Conservation (phyloP, 116 monocot species). For the Cymodocea nodosa region DNA sequence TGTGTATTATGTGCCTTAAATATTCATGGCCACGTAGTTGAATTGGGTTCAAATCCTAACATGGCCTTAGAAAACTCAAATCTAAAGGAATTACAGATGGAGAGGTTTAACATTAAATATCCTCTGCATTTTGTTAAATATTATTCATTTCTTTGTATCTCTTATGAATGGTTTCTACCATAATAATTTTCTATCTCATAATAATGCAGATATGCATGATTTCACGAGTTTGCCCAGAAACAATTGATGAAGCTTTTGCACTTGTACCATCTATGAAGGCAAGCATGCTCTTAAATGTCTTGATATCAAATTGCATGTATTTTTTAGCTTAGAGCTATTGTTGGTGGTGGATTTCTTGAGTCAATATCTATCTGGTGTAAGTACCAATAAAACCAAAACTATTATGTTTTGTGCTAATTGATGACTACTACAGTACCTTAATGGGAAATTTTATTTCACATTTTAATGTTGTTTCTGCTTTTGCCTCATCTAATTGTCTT, state of each 20-base stretch:
- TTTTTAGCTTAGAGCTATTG: not conserved
- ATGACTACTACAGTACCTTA: no score
- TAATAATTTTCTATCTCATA: not conserved
- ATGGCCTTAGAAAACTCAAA: conserved; percentile 44
- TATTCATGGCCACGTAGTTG: not conserved
- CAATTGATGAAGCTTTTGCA: conserved; percentile 67
- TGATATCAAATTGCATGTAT: not conserved
- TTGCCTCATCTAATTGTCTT: no score
- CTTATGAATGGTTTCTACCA: not conserved
- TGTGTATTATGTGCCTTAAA: not conserved
- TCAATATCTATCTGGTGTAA: not conserved
- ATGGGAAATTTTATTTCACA: no score
- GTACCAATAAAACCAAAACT: no score
- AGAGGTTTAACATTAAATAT: conserved; percentile 42
- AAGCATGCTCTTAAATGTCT: not conserved
- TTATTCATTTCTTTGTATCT: not conserved
- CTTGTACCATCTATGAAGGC: conserved; percentile 85
- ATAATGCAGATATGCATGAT: conserved; percentile 85
- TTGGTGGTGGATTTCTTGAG: not conserved
- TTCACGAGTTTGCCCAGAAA: conserved; percentile 57
- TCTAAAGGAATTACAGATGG: conserved; percentile 42
- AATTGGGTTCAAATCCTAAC: conserved; percentile 17
- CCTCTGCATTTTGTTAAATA: not conserved
- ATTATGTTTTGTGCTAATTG: no score
- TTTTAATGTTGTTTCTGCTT: no score